Evolutionary conservation across 2,329 filamentous ascomycete genomes (phyloP), one percentile per base, ranked within the genome.

Genomic region (Phaeophleospora eucalypticola): DNA sequence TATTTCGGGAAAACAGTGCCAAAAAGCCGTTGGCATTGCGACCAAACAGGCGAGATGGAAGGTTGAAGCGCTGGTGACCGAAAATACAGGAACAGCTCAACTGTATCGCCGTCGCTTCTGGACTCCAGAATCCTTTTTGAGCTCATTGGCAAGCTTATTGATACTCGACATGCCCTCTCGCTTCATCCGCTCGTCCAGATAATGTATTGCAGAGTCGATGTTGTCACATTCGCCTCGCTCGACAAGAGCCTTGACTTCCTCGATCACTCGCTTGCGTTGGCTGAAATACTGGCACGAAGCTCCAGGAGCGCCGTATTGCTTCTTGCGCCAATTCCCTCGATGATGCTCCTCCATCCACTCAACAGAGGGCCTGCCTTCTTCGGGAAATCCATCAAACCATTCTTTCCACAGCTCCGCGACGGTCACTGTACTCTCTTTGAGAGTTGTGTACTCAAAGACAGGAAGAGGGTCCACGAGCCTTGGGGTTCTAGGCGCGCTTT

Each of bases 381-480:
- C 36, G 12, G 36, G 15, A 17, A 18, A 37, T 4, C 36, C 36
- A 18, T 37, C 36, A 12, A 18, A 19, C 36, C 36, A 37, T 12
- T 37, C 36, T 37, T 37, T 37, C 36, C 36, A 37, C n/a, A 37
- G 36, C 36, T 37, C 36, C 3, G 36, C 36, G 36, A 37, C 36
- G 16, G 36, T 37, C 4, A 37, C 36, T 4, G 36, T 37, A 17
- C 36, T 37, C 18, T 37, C 36, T 17, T 37, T 37, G 36, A 37
- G 36, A 37, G 36, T 37, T 4, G n/a, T 17, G 16, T 18, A 37
- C 12, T 37, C 36, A 12, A 37, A 37, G n/a, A 12, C 17, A 4
- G 36, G 36, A 6, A 18, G n/a, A 19, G 36, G 36, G 10, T 37
- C 36, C 8, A 19, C 15, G 3, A 17, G 15, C 12, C 36, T 16